Conservation (phyloP, 1,284 basidiomycete species). For the Leccinum brunneo-olivaceum region DNA sequence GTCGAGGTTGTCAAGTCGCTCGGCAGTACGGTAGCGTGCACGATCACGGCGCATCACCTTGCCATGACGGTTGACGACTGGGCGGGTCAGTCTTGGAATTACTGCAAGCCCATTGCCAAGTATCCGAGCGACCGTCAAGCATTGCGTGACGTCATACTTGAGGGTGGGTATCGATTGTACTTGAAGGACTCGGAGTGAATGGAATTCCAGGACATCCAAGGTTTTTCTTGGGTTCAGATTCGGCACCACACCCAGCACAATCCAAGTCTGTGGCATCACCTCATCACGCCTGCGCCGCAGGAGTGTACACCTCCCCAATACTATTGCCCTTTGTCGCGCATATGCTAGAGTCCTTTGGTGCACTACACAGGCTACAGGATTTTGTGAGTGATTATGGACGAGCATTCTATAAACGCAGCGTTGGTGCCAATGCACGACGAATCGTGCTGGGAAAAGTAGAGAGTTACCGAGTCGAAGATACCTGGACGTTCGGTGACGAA, state of each 20-base stretch:
- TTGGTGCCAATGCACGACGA: constrained; percentile 17
- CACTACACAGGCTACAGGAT: constrained; percentile 71
- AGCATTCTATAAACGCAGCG: constrained; percentile 62
- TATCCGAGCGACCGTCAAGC: constrained; percentile 89
- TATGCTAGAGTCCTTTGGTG: constrained; percentile 80
- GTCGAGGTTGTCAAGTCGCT: constrained; percentile 86
- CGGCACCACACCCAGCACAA: constrained; percentile 85
- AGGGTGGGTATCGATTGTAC: constrained; percentile 44
- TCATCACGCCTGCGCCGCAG: constrained; percentile 79
- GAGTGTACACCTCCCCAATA: constrained; percentile 88
- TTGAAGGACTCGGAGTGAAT: neutral
- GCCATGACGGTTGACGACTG: constrained; percentile 94
- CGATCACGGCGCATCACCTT: constrained; percentile 96
- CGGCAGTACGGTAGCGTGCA: constrained; percentile 88
- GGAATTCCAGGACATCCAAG: constrained; percentile 71
- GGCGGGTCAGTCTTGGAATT: constrained; percentile 94
- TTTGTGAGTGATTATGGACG: constrained; percentile 79
- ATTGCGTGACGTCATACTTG: constrained; percentile 72
- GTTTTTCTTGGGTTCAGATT: constrained; percentile 98
- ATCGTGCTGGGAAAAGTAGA: constrained; percentile 30
- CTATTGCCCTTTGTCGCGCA: constrained; percentile 84
- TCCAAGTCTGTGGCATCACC: constrained; percentile 76
- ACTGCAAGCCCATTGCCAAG: constrained; percentile 98
- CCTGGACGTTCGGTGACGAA: constrained; percentile 46
- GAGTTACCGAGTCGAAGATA: constrained; percentile 45